Evolutionary conservation across 805 yeast species (phyloP).

Genomic region (Cyberlindnera galapagoensis): DNA sequence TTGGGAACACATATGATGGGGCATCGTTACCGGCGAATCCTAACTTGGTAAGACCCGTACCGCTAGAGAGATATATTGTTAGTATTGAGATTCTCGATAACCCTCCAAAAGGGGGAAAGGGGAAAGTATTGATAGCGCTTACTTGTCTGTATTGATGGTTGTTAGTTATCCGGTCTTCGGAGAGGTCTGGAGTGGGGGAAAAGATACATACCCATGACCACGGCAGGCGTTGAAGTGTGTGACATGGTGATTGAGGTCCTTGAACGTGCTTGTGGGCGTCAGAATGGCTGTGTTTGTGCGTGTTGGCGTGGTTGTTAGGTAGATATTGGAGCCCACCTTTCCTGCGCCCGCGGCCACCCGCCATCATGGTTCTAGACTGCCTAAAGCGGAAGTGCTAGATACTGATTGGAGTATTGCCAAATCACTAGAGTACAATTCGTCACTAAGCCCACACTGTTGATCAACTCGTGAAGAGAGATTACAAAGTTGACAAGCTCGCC

Average conservation of each 20-base stretch:
- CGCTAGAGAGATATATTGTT: conserved; percentile 42
- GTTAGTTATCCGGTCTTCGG: conserved; percentile 13
- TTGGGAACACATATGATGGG: conserved; percentile 95
- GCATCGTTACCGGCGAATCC: conserved; percentile 99
- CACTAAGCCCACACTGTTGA: no score
- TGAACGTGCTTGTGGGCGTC: no score
- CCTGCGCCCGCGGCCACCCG: no score
- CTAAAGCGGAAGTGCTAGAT: no score
- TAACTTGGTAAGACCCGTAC: conserved; percentile 95
- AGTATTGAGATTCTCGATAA: conserved; percentile 6
- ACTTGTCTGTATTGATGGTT: conserved; percentile 17
- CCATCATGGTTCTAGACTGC: no score
- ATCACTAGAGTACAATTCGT: no score
- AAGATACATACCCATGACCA: conserved; percentile 81
- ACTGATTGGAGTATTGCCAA: no score
- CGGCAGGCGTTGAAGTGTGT: conserved; percentile 65
- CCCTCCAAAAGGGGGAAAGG: background rate
- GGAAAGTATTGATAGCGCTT: conserved; percentile 4
- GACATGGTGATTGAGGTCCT: conserved; percentile 20
- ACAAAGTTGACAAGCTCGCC: no score
- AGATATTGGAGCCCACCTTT: no score
- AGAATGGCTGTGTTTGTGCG: no score
- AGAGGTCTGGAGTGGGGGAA: background rate
- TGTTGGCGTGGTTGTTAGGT: no score
- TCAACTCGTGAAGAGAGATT: no score